Conservation (phyloP, 2,329 filamentous ascomycete genomes). For the Diaporthe amygdali region DNA sequence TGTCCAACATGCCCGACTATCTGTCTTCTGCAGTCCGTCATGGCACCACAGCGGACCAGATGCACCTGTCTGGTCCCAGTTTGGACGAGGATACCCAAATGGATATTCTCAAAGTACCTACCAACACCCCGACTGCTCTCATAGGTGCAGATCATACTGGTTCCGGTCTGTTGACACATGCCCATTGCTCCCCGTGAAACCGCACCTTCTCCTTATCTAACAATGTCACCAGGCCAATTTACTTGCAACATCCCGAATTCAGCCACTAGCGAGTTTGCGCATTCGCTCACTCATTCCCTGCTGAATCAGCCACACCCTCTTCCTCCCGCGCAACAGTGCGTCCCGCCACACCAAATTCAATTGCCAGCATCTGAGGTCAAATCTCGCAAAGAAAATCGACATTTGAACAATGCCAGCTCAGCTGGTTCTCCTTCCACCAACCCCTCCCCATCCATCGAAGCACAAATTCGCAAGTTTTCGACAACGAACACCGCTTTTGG, state of each 20-base stretch:
- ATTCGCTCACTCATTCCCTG: constrained; percentile 52
- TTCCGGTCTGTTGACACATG: constrained; percentile 19
- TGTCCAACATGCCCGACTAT: constrained; percentile 53
- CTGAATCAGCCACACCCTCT: constrained; percentile 52
- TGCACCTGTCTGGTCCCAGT: constrained; percentile 35
- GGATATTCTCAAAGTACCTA: constrained; percentile 42
- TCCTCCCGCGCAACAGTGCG: constrained; percentile 26
- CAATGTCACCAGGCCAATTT: neutral
- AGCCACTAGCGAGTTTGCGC: constrained; percentile 42
- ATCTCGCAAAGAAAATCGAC: constrained; percentile 50
- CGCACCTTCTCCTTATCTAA: neutral
- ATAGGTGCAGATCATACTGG: neutral
- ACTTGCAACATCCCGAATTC: constrained; percentile 29
- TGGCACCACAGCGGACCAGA: constrained; percentile 28
- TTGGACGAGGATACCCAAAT: constrained; percentile 40
- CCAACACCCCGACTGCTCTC: constrained; percentile 46
- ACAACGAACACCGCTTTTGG: constrained; percentile 32
- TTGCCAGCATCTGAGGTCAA: constrained; percentile 43
- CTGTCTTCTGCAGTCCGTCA: constrained; percentile 27
- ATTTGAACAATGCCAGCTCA: constrained; percentile 31
- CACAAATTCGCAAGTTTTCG: constrained; percentile 45
- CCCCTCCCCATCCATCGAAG: constrained; percentile 26
- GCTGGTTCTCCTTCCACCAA: constrained; percentile 18
- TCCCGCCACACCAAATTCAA: constrained; percentile 36
- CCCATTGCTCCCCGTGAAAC: neutral